Evolutionary conservation across 23 red algal genomes (phyloP), one percentile per base, ranked within the genome.

Genomic region (Gracilaria caudata): DNA sequence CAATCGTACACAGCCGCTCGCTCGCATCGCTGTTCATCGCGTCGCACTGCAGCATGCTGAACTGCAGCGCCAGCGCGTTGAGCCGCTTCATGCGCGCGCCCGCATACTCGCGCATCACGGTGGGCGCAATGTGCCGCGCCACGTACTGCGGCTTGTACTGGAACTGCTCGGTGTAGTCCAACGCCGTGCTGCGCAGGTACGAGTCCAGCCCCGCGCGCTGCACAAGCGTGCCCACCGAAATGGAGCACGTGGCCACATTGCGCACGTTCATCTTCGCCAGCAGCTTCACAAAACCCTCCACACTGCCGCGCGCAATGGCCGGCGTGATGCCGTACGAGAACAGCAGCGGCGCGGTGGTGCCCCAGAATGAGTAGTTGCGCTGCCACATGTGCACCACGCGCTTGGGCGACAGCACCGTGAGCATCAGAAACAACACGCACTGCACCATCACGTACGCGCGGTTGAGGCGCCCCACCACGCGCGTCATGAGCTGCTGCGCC

Each of bases 311-410:
- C 12, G 65, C 57, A 71, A 91, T 74, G 23, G 77, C 87, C 8
- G 78, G 59, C n/a, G 78, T 82, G 23, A 91, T 65, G 14, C 87
- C 87, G 46, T 91, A 81, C 51, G 82, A 58, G 37, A 57, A 47
- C 41, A 91, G 37, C 13, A 82, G 56, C 61, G 77, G 59, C n/a
- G 53, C 8, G 16, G 87, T 91, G 9, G 87, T 82, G 16, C 77
- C 76, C 87, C 87, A 91, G 40, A 91, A 91, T 29, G 87, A 68
- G 26, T 91, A 91, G 46, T 82, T 74, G 3, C 54, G 36, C 35
- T 91, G 77, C 77, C 87, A 82, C 29, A 53, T 71, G 17, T 54
- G 26, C 44, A 82, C 61, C 23, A 81, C 35, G 3, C 28, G 39
- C 46, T 64, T 73, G 41, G 78, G 87, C 34, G 77, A 71, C 21